Base-by-base conservation (phyloP, 2,329 filamentous ascomycete genomes). In the Epichloe baconii region DNA sequence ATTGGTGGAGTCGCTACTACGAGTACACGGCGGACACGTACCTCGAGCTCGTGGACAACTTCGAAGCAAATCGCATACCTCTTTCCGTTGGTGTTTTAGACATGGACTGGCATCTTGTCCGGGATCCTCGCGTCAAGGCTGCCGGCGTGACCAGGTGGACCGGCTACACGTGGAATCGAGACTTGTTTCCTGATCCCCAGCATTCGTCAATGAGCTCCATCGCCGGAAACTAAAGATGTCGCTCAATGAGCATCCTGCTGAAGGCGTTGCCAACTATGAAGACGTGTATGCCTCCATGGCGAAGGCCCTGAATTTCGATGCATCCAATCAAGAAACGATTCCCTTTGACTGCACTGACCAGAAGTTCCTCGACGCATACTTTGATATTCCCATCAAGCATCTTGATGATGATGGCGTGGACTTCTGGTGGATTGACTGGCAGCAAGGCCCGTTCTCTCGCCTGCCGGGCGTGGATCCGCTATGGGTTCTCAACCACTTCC, bases 361-460 rank as follows among this genome's bases (percentile, higher is more conserved):
- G 17, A 68, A 67, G 35, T 83, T 80, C 56, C 68, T 80, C 60
- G 67, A 79, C 36, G 79, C 78, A 0, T 83, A 78, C 56, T 73
- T 82, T 44, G 70, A 75, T 47, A 71, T 81, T 2, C 67, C 83
- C 5, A 77, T 82, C 52, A 69, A 73, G 12, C 65, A 69, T 14
- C 66, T 82, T 31, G 79, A 83, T 54, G 66, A 73, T 1, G 66
- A 77, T 8, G 79, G 76, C 1, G 70, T 74, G 21, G 79, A 83
- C 58, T 82, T 84, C 52, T 82, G 79, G 78, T 84, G 80, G 80
- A 71, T 83, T 31, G 80, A 84, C 60, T 84, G 80, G 80, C 80
- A 84, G 61, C 80, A 83, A 61, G 80, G 80, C 1, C 64, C 68
- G 2, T 66, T 71, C 51, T 78, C 78, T 1, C 69, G 71, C 36